Base-by-base conservation (phyloP, 176 grass and related monocot species). In the Avena insularis region DNA sequence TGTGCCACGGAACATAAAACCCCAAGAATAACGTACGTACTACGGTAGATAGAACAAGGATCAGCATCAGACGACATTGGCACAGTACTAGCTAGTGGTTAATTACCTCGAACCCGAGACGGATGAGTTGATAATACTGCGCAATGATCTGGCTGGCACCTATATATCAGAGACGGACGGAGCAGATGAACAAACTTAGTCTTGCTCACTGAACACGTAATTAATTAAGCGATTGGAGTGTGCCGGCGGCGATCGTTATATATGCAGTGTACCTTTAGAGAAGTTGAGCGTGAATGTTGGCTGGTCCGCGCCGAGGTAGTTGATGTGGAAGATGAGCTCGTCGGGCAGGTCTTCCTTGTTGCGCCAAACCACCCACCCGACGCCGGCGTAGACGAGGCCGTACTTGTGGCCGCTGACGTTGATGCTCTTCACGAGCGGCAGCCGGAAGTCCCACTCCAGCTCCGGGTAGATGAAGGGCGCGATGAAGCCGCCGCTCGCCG, bases 241-340 rank as follows among this genome's bases (percentile, higher is more conserved):
- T 13, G 14, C n/a, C 46, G 17, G 4, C 9, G 36, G 36, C 36
- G 78, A 9, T 29, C 2, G 16, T 3, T 38, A 4, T 4, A 5
- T 38, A 38, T 4, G 3, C 4, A 38, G 7, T 5, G 40, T 43
- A 90, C 92, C 93, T 90, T 95, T 92, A 76, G 93, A 92, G 78
- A 95, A 95, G 86, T 95, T 95, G 90, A 95, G 93, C 21, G 93
- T 95, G 82, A 95, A 95, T 35, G 93, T 95, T 4, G 93, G 93
- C 66, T 95, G 93, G 80, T 95, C 93, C 1, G 93, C 81, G 61
- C 93, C 93, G 64, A 94, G 90, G 88, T 94, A 94, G 72, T 94
- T 94, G 87, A 94, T 92, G 78, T 95, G 93, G 86, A 95, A 95
- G 80, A 95, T 95, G 83, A 95, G 93, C 86, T 95, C 93, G 5